Percentiles rank a stretch among this genome's conserved stretches.
phyloP scores from a whole-genome alignment of 2,329 filamentous ascomycete species.

The Cercospora sp. region DNA sequence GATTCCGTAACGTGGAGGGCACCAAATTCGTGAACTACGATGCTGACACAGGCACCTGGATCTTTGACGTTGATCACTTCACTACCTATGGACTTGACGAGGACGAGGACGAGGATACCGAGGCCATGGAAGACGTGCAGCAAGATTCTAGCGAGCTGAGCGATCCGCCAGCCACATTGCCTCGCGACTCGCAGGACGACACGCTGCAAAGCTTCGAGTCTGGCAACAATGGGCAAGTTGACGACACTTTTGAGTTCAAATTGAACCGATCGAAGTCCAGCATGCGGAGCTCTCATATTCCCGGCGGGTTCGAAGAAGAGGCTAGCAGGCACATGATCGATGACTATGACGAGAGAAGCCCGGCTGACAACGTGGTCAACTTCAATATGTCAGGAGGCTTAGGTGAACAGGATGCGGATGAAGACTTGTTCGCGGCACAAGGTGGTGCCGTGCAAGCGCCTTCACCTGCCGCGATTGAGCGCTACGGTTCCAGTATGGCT shows the following conservation, averaged over 20 bases:
- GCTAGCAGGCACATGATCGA: slow-evolving; percentile 37
- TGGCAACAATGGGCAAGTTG: slow-evolving; percentile 31
- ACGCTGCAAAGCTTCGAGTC: slow-evolving; percentile 34
- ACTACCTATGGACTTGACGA: slow-evolving; percentile 91
- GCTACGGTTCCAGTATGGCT: slow-evolving; percentile 35
- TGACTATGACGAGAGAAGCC: slow-evolving; percentile 54
- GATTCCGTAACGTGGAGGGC: slow-evolving; percentile 73
- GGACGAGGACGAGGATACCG: slow-evolving; percentile 59
- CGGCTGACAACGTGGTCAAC: slow-evolving; percentile 45
- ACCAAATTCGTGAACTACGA: slow-evolving; percentile 84
- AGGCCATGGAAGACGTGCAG: slow-evolving; percentile 53
- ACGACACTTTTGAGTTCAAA: slow-evolving; percentile 60
- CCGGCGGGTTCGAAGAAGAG: slow-evolving; percentile 73
- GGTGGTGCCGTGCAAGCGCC: slow-evolving; percentile 36
- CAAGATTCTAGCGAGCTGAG: slow-evolving; percentile 52
- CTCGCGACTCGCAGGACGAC: slow-evolving; percentile 25
- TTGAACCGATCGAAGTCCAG: slow-evolving; percentile 46
- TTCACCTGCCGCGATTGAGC: slow-evolving; percentile 32
- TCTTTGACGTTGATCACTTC: slow-evolving; percentile 92
- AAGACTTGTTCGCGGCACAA: slow-evolving; percentile 29
- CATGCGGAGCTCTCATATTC: slow-evolving; percentile 50
- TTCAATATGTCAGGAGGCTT: slow-evolving; percentile 37
- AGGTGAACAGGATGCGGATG: slow-evolving; percentile 24
- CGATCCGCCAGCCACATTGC: slow-evolving; percentile 34
- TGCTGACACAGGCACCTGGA: slow-evolving; percentile 78